Conservation (phyloP, 208 protist species). For the Crithidia expoeki region DNA sequence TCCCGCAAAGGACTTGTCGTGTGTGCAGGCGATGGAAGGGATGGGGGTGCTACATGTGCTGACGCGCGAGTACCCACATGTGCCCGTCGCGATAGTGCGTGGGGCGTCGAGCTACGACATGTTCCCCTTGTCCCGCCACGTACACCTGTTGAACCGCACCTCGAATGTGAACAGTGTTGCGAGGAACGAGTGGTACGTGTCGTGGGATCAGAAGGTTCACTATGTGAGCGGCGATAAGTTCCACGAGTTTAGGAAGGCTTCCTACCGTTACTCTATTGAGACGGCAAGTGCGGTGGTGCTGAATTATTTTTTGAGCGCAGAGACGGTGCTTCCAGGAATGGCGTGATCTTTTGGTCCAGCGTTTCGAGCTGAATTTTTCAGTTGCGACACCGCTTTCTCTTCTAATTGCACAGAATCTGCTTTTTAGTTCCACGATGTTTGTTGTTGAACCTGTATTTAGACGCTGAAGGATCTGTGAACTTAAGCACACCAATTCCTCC, state of each 20-base stretch:
- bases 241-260: constrained; percentile 34
- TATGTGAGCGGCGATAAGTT: constrained; percentile 48
- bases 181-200: constrained; percentile 30
- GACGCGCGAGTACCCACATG: constrained; percentile 38
- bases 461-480: too few relatives aligned
- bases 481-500: too few relatives aligned
- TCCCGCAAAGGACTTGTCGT: constrained; percentile 39
- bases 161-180: constrained; percentile 4
- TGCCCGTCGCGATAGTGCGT: constrained; percentile 61
- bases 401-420: not conserved
- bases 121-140: constrained; percentile 44
- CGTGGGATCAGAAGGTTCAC: constrained; percentile 58
- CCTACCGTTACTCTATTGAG: constrained; percentile 65
- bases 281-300: constrained; percentile 57
- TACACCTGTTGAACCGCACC: constrained; percentile 27
- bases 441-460: too few relatives aligned
- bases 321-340: constrained; percentile 34
- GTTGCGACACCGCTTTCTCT: not conserved
- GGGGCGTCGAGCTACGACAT: constrained; percentile 60
- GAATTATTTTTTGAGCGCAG: constrained; percentile 55
- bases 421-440: too few relatives aligned
- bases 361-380: not conserved
- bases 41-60: constrained; percentile 59
- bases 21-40: constrained; percentile 64
- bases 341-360: too few relatives aligned